phyloP scores from a whole-genome alignment of 768 basidiomycete genomes.

The Candolleomyces eurysporus region DNA sequence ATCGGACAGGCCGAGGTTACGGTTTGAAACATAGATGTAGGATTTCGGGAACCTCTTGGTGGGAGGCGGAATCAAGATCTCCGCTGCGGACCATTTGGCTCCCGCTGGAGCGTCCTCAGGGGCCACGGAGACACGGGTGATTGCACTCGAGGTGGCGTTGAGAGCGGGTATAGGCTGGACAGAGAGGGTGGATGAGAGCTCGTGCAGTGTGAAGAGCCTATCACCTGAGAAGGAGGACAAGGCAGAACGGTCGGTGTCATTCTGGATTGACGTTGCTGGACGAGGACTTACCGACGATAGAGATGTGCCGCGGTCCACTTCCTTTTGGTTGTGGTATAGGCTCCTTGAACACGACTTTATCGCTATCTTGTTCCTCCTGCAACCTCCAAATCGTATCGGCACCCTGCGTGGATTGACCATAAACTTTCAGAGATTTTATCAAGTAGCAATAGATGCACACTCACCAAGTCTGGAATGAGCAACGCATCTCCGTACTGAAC shows the following conservation, averaged over 20 bases:
- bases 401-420: constrained; percentile 39
- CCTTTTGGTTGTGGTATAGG: constrained; percentile 59
- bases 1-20: constrained; percentile 49
- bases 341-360: constrained; percentile 50
- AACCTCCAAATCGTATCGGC: constrained; percentile 70
- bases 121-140: constrained; percentile 49
- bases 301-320: constrained; percentile 57
- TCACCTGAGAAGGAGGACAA: constrained; percentile 32
- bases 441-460: constrained; percentile 14
- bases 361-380: constrained; percentile 37
- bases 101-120: constrained; percentile 33
- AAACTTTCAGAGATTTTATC: not conserved
- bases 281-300: constrained; percentile 25
- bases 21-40: constrained; percentile 69
- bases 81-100: constrained; percentile 50
- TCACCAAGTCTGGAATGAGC: constrained; percentile 63
- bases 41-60: constrained; percentile 45
- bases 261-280: constrained; percentile 20
- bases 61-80: constrained; percentile 57
- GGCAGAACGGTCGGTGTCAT: not conserved
- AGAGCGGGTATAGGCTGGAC: constrained; percentile 57
- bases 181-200: constrained; percentile 56
- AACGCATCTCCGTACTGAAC: constrained; percentile 53
- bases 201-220: constrained; percentile 52
- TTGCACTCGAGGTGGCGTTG: constrained; percentile 47